Evolutionary conservation across 495 filamentous ascomycete species (phyloP), one percentile per base, ranked within the genome.

Genomic region (Chaetomidium leptoderma): DNA sequence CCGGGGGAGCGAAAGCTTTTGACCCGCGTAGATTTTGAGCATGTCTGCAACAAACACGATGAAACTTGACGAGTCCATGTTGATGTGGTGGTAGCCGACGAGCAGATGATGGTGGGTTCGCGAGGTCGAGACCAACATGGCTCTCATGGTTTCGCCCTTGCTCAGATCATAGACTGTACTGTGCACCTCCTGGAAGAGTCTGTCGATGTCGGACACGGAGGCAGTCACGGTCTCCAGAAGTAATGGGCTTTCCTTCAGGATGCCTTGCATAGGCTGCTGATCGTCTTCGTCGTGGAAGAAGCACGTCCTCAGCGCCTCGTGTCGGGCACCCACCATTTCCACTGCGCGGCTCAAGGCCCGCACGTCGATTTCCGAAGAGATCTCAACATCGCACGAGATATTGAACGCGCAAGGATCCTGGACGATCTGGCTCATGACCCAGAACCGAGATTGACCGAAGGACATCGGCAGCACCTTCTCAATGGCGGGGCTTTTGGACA

Each of bases 391-490:
- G 2, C 58, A 45, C 4, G 69, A 59, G 9, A 74, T 42, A 58
- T 80, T 78, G 52, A 71, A 64, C 16, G 63, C 54, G 2, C 68
- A 64, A 33, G 60, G 63, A 53, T 78, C 71, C 3, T 67, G 53
- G 6, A 74, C 46, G 19, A 71, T 60, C 42, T 54, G 58, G 57
- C 51, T 55, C 52, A 70, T 40, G 49, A 81, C 79, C 76, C 77
- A 81, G 50, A 81, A 73, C 2, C 78, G 65, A 0, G 74, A 75
- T 51, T 81, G 77, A 2, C 57, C 70, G 27, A 69, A 68, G 9
- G 63, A 64, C 3, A 73, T 48, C 3, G 59, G 61, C 50, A 32
- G 51, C 4, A 36, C 55, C 27, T 47, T 39, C 6, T 39, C 36
- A n/a, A 24, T 8, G 26, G 7, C 24, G 1, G 44, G 24, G 30